Base-by-base conservation (phyloP, 768 basidiomycete species). In the Boletus tomentosulus region DNA sequence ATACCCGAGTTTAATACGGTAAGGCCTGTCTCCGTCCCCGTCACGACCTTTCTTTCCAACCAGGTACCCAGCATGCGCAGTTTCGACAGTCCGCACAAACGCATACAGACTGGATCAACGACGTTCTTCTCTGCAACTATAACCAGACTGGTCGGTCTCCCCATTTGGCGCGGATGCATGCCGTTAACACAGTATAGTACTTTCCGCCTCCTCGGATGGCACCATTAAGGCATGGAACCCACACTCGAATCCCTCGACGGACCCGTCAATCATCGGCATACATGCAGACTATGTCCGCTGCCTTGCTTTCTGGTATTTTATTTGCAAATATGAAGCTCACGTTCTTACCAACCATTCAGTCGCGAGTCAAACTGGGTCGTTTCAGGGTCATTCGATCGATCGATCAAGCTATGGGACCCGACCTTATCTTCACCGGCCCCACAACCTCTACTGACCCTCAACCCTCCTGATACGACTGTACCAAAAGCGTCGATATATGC, bases 91-190 rank as follows among this genome's bases (percentile, higher is more conserved):
- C 85, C 54, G 85, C 86, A 9, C 94, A 98, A 66, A 80, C 83
- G 6, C 94, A 98, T 67, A 86, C 85, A 1, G 95, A 98, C 71
- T 99, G 96, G 96, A 83, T 98, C 34, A 99, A 97, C 66, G 96
- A 98, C 62, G 82, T 98, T 45, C 65, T 93, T 3, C 78, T 99
- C 16, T 94, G 91, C 73, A 95, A 98, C 66, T 78, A 84, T 56
- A 93, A 97, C 60, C 94, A 95, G 67, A 97, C 89, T 3, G 75
- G 90, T 87, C 46, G 42, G 83, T 71, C 42, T 19, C 22, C 33
- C 42, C 15, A 41, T 19, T 27, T 48, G 16, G 37, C 37, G n/a
- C n/a, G 9, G 42, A 31, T 19, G 43, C 41, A 34, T 44, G 46
- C 57, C 58, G 52, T 65, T 30, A n/a, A 38, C 22, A 15, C 39